phyloP scores from a whole-genome alignment of 2,329 filamentous ascomycete species.

The Xylariomycetidae sp. region DNA sequence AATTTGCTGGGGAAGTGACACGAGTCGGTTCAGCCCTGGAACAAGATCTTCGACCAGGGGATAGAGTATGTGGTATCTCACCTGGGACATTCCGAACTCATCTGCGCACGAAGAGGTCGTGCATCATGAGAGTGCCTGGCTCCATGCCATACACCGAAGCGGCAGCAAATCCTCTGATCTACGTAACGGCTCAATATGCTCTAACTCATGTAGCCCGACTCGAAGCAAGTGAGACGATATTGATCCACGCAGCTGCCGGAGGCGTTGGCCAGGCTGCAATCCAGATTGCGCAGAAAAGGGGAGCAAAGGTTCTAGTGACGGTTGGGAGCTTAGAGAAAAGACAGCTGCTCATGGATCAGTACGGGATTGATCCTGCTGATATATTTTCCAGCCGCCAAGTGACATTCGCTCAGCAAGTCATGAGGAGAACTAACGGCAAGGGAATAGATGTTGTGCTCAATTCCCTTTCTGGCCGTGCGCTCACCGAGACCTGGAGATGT shows the following conservation, averaged over 20 bases:
- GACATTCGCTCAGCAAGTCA: slow-evolving; percentile 16
- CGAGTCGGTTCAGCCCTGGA: background rate
- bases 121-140: background rate
- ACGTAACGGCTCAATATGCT: background rate
- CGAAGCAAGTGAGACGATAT: background rate
- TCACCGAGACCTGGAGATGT: slow-evolving; percentile 22
- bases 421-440: slow-evolving; percentile 9
- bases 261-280: background rate
- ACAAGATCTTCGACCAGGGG: background rate
- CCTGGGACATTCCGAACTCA: background rate
- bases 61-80: background rate
- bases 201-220: background rate
- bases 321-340: slow-evolving; percentile 16
- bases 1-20: background rate
- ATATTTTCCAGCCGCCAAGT: slow-evolving; percentile 19
- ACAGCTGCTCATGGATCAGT: slow-evolving; percentile 15
- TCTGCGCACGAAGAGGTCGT: background rate
- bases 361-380: slow-evolving; percentile 17
- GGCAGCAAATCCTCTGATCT: background rate
- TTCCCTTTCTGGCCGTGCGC: slow-evolving; percentile 14
- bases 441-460: slow-evolving; percentile 21
- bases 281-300: background rate
- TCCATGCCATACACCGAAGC: background rate
- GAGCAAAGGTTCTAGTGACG: background rate
- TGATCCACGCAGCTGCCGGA: slow-evolving; percentile 1